These are phyloP conservation scores for Pseudocercospora musae DNA, from an alignment of 2,329 filamentous ascomycete genomes.

Conservation along the genomic window DNA sequence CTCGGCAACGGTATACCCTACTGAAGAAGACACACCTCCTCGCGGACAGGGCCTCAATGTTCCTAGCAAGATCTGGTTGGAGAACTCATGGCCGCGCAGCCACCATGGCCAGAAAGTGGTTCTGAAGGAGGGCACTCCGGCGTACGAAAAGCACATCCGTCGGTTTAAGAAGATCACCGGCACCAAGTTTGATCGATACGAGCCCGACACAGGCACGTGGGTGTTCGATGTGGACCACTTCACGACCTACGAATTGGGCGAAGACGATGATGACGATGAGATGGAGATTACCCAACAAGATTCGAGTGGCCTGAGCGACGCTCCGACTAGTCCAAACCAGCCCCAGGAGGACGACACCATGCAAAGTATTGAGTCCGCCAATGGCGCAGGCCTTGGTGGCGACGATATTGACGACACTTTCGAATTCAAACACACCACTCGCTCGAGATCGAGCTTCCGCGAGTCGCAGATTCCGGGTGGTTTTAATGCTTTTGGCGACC, in stretches of 20 bases:
- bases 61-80: conserved; percentile 78
- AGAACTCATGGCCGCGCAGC: conserved; percentile 87
- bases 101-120: conserved; percentile 52
- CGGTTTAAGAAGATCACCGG: conserved; percentile 74
- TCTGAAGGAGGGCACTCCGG: conserved; percentile 59
- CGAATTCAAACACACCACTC: conserved; percentile 49
- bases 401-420: conserved; percentile 50
- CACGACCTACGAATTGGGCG: conserved; percentile 88
- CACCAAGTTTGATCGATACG: conserved; percentile 79
- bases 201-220: conserved; percentile 79
- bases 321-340: conserved; percentile 25
- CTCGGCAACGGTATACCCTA: conserved; percentile 81
- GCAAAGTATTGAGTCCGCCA: conserved; percentile 28
- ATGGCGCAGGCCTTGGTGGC: conserved; percentile 12
- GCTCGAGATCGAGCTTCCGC: conserved; percentile 38
- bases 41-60: conserved; percentile 89
- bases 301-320: conserved; percentile 38
- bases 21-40: conserved; percentile 72
- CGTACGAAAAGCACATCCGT: conserved; percentile 76
- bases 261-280: conserved; percentile 52
- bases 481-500: conserved; percentile 58
- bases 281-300: conserved; percentile 58
- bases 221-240: conserved; percentile 93
- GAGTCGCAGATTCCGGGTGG: conserved; percentile 65
- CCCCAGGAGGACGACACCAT: conserved; percentile 28